A percentile compares a stretch with the other conserved stretches of the same genome.
These are phyloP conservation scores for Pisolithus microcarpus DNA, from an alignment of 768 basidiomycete genomes.

Conservation along the genomic window DNA sequence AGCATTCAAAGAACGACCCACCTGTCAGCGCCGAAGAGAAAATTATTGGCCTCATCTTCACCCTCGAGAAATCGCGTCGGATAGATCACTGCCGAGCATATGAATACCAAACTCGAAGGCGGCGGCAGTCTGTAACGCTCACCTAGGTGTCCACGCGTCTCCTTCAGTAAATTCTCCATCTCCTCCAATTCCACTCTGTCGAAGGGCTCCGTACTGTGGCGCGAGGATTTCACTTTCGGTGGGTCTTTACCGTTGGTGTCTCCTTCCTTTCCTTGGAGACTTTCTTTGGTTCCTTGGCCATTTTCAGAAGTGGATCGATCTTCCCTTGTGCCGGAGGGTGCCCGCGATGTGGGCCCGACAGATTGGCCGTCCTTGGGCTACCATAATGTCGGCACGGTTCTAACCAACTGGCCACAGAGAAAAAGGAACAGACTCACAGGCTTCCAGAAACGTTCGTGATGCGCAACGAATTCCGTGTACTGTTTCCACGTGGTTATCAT, in stretches of 20 bases:
- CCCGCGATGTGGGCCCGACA: constrained; percentile 42
- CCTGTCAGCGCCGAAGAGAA: constrained; percentile 87
- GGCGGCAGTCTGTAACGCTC: constrained; percentile 15
- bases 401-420: background rate
- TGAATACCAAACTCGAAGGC: background rate
- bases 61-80: constrained; percentile 84
- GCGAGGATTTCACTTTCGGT: constrained; percentile 26
- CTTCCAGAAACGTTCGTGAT: constrained; percentile 70
- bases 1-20: constrained; percentile 22
- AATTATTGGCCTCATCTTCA: constrained; percentile 90
- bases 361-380: constrained; percentile 39
- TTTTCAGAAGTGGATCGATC: constrained; percentile 8
- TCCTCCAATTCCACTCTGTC: constrained; percentile 79
- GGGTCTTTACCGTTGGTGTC: constrained; percentile 29
- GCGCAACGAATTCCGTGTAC: constrained; percentile 75
- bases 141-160: constrained; percentile 86
- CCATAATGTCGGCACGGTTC: background rate
- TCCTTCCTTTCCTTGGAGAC: constrained; percentile 12
- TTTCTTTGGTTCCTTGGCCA: constrained; percentile 11
- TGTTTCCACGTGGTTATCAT: constrained; percentile 92
- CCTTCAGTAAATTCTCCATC: constrained; percentile 77
- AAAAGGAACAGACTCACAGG: constrained; percentile 34
- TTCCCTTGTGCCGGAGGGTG: constrained; percentile 52
- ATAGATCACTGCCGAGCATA: constrained; percentile 56
- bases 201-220: constrained; percentile 60